These are phyloP conservation scores for Bolboschoenoplectus hybrid DNA, from an alignment of 202 grass and related monocot genomes.

Conservation along the genomic window DNA sequence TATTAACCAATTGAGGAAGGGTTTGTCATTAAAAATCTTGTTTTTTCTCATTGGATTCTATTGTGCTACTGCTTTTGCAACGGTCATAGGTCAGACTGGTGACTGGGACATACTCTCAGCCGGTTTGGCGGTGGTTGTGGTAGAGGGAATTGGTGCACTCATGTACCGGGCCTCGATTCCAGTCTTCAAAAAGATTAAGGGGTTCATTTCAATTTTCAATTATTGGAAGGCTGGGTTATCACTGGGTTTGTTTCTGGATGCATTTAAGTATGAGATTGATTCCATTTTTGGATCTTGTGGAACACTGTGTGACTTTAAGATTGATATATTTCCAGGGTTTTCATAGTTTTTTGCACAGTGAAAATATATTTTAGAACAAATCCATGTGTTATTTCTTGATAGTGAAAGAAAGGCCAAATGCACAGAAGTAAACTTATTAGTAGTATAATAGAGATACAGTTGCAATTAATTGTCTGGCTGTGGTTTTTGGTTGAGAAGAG, in stretches of 20 bases:
- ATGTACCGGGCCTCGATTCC: slow-evolving; percentile 77
- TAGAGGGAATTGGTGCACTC: slow-evolving; percentile 77
- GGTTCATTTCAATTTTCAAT: slow-evolving; percentile 72
- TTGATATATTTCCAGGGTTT: slow-evolving; percentile 64
- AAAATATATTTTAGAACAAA: slow-evolving; percentile 1
- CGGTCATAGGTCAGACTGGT: slow-evolving; percentile 86
- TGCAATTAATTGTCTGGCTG: slow-evolving; percentile 17
- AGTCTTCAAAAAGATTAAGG: slow-evolving; percentile 65
- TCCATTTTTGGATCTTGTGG: slow-evolving; percentile 63
- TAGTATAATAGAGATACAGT: slow-evolving; percentile 7
- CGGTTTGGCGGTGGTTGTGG: slow-evolving; percentile 76
- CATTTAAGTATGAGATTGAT: slow-evolving; percentile 85
- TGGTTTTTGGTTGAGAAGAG: not conserved
- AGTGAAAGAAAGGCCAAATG: slow-evolving; percentile 15
- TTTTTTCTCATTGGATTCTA: slow-evolving; percentile 91
- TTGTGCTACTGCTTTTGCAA: slow-evolving; percentile 88
- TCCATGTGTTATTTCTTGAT: slow-evolving; percentile 20
- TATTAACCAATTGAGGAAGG: slow-evolving; percentile 59
- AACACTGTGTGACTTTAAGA: slow-evolving; percentile 49
- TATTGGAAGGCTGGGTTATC: slow-evolving; percentile 98
- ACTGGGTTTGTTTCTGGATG: slow-evolving; percentile 82
- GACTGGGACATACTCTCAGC: slow-evolving; percentile 98
- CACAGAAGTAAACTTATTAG: not conserved
- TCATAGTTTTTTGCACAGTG: slow-evolving; percentile 45
- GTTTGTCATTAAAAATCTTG: slow-evolving; percentile 63